Conservation (phyloP, 441 rosid species). For the Pelargonium cotyledonis region DNA sequence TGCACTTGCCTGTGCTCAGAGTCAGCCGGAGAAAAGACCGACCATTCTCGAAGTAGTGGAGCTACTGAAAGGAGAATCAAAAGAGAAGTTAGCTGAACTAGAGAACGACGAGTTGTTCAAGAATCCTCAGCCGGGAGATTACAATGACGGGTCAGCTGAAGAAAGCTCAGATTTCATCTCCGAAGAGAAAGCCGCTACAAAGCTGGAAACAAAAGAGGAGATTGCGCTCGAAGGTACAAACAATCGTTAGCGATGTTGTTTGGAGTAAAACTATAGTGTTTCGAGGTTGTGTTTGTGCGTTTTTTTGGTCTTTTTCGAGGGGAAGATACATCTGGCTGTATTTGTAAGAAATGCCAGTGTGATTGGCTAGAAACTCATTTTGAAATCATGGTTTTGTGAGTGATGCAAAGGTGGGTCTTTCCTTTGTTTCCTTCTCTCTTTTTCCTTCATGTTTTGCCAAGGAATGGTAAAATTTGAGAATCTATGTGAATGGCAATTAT, state of each 20-base stretch:
- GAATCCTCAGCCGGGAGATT: neutral
- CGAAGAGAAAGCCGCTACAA: slow-evolving; percentile 13
- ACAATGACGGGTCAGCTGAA: slow-evolving; percentile 12
- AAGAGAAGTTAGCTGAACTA: slow-evolving; percentile 15
- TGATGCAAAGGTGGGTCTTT: too few relatives aligned
- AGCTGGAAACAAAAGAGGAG: slow-evolving; percentile 20
- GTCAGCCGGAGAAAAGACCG: slow-evolving; percentile 28
- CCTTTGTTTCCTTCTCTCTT: too few relatives aligned
- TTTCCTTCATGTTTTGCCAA: too few relatives aligned
- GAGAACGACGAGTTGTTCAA: slow-evolving; percentile 20
- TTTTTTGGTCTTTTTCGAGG: neutral
- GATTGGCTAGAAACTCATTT: too few relatives aligned
- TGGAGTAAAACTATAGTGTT: neutral
- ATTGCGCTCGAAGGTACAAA: neutral
- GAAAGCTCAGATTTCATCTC: slow-evolving; percentile 18
- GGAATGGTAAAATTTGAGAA: too few relatives aligned
- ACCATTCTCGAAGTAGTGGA: slow-evolving; percentile 25
- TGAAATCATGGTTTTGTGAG: too few relatives aligned
- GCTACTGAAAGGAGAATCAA: slow-evolving; percentile 22
- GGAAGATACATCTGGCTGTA: neutral
- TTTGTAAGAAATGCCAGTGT: too few relatives aligned
- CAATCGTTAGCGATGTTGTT: neutral
- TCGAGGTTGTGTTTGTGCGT: neutral
- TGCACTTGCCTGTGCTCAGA: slow-evolving; percentile 22
- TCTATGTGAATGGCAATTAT: too few relatives aligned